A percentile compares a stretch with the other conserved stretches of the same genome.
These are phyloP conservation scores for Vigna nakashimae DNA, from an alignment of 306 rosid genomes.

Conservation along the genomic window DNA sequence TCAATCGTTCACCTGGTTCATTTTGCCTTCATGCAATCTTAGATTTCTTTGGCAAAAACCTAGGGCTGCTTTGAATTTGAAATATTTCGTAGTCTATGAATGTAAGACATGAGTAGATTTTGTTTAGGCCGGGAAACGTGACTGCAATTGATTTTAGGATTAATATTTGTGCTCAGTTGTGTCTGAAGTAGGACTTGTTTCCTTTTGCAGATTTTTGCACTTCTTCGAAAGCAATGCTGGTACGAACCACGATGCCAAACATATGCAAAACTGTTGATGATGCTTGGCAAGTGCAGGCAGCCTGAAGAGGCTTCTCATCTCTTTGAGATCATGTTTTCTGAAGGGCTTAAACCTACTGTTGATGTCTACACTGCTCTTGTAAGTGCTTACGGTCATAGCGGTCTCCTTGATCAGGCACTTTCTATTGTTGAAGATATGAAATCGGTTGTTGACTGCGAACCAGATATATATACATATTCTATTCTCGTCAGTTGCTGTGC, in stretches of 20 bases:
- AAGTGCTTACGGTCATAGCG: constrained; percentile 78
- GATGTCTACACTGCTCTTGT: constrained; percentile 90
- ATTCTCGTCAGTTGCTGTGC: constrained; percentile 73
- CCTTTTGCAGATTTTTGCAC: constrained; percentile 68
- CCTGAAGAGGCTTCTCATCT: constrained; percentile 75
- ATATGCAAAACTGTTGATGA: constrained; percentile 75
- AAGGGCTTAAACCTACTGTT: constrained; percentile 82
- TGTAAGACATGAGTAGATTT: neutral
- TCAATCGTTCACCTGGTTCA: neutral
- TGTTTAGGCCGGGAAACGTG: constrained; percentile 7
- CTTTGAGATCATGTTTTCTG: constrained; percentile 75
- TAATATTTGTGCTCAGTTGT: constrained; percentile 18
- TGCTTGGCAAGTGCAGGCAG: constrained; percentile 88
- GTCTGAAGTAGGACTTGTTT: constrained; percentile 16
- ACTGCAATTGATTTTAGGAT: neutral
- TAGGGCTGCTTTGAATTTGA: neutral
- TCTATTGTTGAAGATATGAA: constrained; percentile 80
- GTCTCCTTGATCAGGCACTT: constrained; percentile 73
- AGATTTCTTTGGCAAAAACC: neutral
- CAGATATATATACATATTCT: constrained; percentile 77
- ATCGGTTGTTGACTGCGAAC: constrained; percentile 71
- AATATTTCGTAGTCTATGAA: neutral
- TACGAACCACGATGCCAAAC: constrained; percentile 87
- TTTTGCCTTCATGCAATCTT: neutral
- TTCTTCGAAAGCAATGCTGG: constrained; percentile 89